Base-by-base conservation (phyloP, 371 early-diverging fungal species). In the Gilbertella persicaria region DNA sequence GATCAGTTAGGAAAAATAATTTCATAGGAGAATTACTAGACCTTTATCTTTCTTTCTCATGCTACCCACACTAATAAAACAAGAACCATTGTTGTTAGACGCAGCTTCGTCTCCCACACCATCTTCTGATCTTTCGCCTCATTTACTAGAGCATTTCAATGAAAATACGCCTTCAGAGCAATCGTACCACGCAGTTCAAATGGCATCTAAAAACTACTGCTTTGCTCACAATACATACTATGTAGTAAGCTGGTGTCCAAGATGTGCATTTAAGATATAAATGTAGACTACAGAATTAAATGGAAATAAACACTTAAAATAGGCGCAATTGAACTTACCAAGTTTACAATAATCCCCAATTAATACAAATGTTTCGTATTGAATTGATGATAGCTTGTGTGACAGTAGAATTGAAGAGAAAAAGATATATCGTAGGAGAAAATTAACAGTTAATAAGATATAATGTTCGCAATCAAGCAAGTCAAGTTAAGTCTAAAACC, bases 201-300 rank as follows among this genome's bases (percentile, higher is more conserved):
- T 56, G 43, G 56, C 50, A 5, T 50, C 56, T 6, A 56, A 42
- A 43, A 56, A 56, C 16, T 56, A 56, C 13, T 56, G 56, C 29
- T 49, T 56, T 49, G 49, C 56, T 12, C 56, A 56, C 25, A 49
- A 56, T 5, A 56, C 50, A 3, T 56, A 56, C n/a, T 49, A 50
- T 20, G 37, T 56, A 10, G 42, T 43, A n/a, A 56, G 56, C 20
- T 56, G 56, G 56, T 56, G 56, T 37, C 56, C 49, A 19, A 56
- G 25, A 19, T 56, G 56, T 56, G 41, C 25, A 56, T 56, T 56
- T 36, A 35, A 56, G 5, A 56, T 56, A 25, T 56, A 30, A 55
- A n/a, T 4, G n/a, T n/a, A n/a, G n/a, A n/a, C n/a, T n/a, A n/a
- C n/a, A n/a, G n/a, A n/a, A n/a, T n/a, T n/a, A n/a, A n/a, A n/a